Evolutionary conservation across 306 rosid genomes (phyloP).

Genomic region (Acacia acuminata): DNA sequence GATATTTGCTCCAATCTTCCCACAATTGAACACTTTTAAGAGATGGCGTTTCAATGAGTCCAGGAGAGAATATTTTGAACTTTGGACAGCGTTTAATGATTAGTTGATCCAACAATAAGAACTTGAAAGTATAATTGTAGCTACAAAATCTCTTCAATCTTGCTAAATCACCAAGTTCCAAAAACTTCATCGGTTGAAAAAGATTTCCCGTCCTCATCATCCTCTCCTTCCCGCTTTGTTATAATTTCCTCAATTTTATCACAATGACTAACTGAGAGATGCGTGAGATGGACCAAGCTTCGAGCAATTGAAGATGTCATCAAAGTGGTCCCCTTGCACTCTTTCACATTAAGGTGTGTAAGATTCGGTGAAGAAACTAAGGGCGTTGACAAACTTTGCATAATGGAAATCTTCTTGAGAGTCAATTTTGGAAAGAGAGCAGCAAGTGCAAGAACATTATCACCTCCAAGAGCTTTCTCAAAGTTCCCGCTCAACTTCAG

Average conservation of each 20-base stretch:
- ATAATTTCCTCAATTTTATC: not conserved
- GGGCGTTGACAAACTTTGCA: not conserved
- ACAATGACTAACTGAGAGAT: not conserved
- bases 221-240: not conserved
- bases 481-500: not conserved
- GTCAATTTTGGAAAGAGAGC: not conserved
- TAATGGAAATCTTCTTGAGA: not conserved
- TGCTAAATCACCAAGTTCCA: not conserved
- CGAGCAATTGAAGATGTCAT: not conserved
- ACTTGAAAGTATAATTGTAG: not conserved
- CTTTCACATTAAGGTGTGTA: accelerated
- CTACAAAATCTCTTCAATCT: not conserved
- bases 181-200: not conserved
- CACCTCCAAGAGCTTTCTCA: not conserved
- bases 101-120: not conserved
- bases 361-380: not conserved
- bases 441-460: not conserved
- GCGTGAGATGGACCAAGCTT: not conserved
- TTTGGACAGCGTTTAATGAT: not conserved
- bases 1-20: not conserved
- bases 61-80: not conserved
- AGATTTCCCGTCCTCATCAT: not conserved
- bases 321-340: not conserved
- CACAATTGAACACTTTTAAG: not conserved
- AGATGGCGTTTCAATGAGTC: not conserved